Evolutionary conservation across 495 filamentous ascomycete species (phyloP).

Genomic region (Aspergillus olivimuriae): DNA sequence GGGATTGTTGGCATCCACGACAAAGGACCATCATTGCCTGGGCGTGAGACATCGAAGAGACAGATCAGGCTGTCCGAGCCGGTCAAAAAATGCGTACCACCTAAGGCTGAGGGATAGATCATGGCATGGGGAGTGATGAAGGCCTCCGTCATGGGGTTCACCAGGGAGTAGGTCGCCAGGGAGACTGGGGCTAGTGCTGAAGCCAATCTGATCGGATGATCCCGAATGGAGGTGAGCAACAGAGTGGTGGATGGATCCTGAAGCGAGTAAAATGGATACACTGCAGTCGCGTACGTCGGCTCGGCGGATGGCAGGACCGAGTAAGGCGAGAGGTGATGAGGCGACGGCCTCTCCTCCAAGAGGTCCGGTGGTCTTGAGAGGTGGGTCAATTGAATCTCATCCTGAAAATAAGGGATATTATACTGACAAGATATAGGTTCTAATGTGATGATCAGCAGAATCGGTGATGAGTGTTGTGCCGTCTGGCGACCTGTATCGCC

Average conservation of each 20-base stretch:
- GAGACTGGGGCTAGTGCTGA: slow-evolving; percentile 44
- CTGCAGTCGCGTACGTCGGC: slow-evolving; percentile 62
- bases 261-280: slow-evolving; percentile 69
- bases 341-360: slow-evolving; percentile 45
- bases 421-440: slow-evolving; percentile 62
- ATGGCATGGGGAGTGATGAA: slow-evolving; percentile 73
- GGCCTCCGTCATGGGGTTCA: slow-evolving; percentile 68
- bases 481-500: slow-evolving; percentile 58
- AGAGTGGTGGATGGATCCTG: slow-evolving; percentile 59
- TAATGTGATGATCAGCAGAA: slow-evolving; percentile 59
- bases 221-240: slow-evolving; percentile 58
- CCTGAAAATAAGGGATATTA: background rate
- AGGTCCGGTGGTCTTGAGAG: slow-evolving; percentile 54
- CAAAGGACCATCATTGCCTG: slow-evolving; percentile 55
- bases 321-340: slow-evolving; percentile 53
- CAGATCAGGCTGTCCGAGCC: slow-evolving; percentile 69
- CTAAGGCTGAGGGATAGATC: slow-evolving; percentile 49
- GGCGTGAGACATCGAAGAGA: slow-evolving; percentile 68
- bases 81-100: slow-evolving; percentile 58
- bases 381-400: slow-evolving; percentile 3
- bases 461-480: slow-evolving; percentile 77
- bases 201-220: slow-evolving; percentile 72
- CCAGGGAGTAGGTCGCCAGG: slow-evolving; percentile 61
- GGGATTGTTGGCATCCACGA: slow-evolving; percentile 63
- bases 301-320: slow-evolving; percentile 54